These are phyloP conservation scores for Fusarium circinatum DNA, from an alignment of 2,329 filamentous ascomycete species.

Conservation along the genomic window DNA sequence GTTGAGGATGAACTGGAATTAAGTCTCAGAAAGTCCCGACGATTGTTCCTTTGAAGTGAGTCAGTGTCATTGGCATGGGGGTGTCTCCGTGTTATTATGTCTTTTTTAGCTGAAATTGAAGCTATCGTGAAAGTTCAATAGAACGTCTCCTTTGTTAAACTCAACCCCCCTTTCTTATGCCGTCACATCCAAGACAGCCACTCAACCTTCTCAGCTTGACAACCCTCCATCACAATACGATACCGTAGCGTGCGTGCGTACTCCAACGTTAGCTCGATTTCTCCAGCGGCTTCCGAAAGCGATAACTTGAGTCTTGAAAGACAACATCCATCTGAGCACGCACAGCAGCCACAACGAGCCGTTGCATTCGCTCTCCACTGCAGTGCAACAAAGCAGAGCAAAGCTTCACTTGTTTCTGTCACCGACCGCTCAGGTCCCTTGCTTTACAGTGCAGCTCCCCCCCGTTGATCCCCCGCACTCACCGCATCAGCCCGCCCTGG, in stretches of 20 bases:
- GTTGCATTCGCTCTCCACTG: constrained; percentile 26
- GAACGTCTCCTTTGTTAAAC: neutral
- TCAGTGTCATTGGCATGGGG: neutral
- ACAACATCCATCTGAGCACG: constrained; percentile 8
- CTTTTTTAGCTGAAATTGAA: constrained; percentile 1
- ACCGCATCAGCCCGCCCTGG: constrained; percentile 38
- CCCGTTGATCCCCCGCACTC: constrained; percentile 40
- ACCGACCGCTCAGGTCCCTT: neutral
- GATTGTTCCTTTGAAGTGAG: neutral
- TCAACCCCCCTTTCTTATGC: constrained; percentile 12
- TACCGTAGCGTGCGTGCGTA: neutral
- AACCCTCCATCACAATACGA: constrained; percentile 20
- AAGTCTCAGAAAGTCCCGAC: neutral
- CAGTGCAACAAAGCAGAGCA: constrained; percentile 4
- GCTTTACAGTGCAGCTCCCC: neutral
- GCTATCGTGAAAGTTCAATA: constrained; percentile 18
- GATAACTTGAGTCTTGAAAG: constrained; percentile 22
- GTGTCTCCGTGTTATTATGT: neutral
- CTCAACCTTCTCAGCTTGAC: constrained; percentile 11
- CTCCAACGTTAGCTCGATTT: neutral
- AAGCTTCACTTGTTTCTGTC: constrained; percentile 13
- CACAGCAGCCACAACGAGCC: constrained; percentile 28
- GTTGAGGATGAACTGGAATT: constrained; percentile 21
- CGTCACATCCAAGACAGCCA: constrained; percentile 31
- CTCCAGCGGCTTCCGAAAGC: constrained; percentile 21